phyloP scores from a whole-genome alignment of 805 yeast species.

The Saccharomycopsis sp. region DNA sequence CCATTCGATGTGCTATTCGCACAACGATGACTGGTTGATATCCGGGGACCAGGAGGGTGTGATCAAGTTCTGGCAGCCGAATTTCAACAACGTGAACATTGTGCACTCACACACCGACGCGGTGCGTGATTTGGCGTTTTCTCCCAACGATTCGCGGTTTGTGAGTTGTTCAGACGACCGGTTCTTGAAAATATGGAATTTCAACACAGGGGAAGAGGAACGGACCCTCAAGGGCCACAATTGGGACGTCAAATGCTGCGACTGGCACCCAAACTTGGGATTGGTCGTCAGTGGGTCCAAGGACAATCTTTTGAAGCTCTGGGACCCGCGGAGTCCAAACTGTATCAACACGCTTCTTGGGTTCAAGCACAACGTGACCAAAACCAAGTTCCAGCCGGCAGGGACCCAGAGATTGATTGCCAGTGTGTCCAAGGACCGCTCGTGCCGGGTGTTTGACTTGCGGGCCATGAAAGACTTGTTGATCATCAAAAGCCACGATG shows the following conservation, averaged over 20 bases:
- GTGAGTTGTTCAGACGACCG: slow-evolving; percentile 95
- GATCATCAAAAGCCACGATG: slow-evolving; percentile 69
- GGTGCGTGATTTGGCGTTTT: slow-evolving; percentile 78
- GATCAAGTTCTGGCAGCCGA: slow-evolving; percentile 96
- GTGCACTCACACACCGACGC: slow-evolving; percentile 72
- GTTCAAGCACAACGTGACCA: slow-evolving; percentile 89
- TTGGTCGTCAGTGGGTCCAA: slow-evolving; percentile 89
- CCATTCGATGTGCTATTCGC: slow-evolving; percentile 71
- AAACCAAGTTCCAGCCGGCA: slow-evolving; percentile 76
- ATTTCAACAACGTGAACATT: slow-evolving; percentile 87
- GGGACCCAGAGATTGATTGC: slow-evolving; percentile 72
- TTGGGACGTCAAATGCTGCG: slow-evolving; percentile 97
- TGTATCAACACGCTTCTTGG: slow-evolving; percentile 81
- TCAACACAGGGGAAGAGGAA: slow-evolving; percentile 82
- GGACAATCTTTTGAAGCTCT: slow-evolving; percentile 84
- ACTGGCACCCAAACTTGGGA: slow-evolving; percentile 92
- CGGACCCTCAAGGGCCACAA: slow-evolving; percentile 82
- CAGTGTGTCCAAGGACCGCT: slow-evolving; percentile 81
- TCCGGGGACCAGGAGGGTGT: slow-evolving; percentile 91
- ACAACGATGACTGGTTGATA: slow-evolving; percentile 88
- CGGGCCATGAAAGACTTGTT: slow-evolving; percentile 74
- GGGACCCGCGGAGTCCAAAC: slow-evolving; percentile 87
- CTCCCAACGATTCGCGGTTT: slow-evolving; percentile 86
- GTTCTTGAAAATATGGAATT: slow-evolving; percentile 87
- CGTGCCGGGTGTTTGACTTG: slow-evolving; percentile 81